Evolutionary conservation across 352 stramenopile species (phyloP), one percentile per base, ranked within the genome.

Genomic region (Globisporangium apiculatum): DNA sequence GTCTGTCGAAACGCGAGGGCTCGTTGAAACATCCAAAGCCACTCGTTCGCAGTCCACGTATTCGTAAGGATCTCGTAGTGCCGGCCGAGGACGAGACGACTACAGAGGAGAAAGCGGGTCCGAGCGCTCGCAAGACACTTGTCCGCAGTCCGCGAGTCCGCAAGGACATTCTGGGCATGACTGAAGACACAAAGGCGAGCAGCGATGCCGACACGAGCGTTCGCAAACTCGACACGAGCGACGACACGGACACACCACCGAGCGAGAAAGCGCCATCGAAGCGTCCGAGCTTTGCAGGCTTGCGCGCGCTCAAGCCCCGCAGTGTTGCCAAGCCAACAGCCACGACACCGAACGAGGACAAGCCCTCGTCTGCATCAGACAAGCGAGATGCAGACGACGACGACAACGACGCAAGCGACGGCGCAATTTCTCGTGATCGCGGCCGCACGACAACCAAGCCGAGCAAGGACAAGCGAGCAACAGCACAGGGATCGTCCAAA

Each of bases 81-180:
- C 2, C 24, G 24, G 24, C 3, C 24, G 24, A 31, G 24, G 24
- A 31, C 24, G 24, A 31, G 24, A 31, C 24, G 24, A 31, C 24
- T 31, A 31, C 3, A 31, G 24, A 31, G 24, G 24, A 31, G 2
- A 31, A 31, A 31, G 24, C 24, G 2, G 24, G 24, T 31, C 24
- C 24, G 24, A 31, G 24, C 24, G 24, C 24, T n/a, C 17, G 46
- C 15, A 50, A 53, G 17, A 58, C 37, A 12, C 51, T 64, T 14
- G 3, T n/a, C 1, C 58, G 58, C 3, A 64, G 58, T 18, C 58
- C 58, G 9, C 58, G 52, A 15, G 18, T 40, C 11, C 8, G 37
- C 12, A 58, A 50, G 45, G 59, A 51, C 36, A 37, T 61, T 7
- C 5, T 61, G 10, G 14, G 24, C 6, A 38, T n/a, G 11, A 45